A percentile compares a stretch with the other conserved stretches of the same genome.
phyloP scores from a whole-genome alignment of 768 basidiomycete species.

The Tubosaeta sp. region DNA sequence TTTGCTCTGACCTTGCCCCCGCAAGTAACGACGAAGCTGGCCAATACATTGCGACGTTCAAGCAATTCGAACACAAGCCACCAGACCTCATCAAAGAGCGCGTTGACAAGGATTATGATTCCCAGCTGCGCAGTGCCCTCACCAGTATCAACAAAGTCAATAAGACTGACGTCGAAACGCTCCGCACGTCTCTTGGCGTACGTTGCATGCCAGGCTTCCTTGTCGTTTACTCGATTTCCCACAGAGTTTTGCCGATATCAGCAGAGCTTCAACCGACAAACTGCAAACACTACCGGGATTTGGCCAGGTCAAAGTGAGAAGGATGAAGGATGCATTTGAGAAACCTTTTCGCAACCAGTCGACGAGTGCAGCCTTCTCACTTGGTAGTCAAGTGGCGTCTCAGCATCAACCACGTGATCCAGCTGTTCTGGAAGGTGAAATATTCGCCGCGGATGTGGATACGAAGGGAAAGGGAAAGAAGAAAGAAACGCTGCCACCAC shows the following conservation, averaged over 20 bases:
- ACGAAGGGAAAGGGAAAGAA: constrained; percentile 15
- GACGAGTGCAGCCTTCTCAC: constrained; percentile 42
- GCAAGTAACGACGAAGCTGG: constrained; percentile 86
- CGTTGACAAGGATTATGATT: constrained; percentile 81
- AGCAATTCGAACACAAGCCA: constrained; percentile 90
- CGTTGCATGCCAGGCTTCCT: constrained; percentile 24
- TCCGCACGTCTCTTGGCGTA: constrained; percentile 90
- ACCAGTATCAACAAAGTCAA: constrained; percentile 93
- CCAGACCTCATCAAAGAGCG: constrained; percentile 95
- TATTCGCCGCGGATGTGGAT: background rate
- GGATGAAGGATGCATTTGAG: constrained; percentile 87
- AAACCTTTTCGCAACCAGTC: constrained; percentile 76
- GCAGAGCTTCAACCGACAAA: constrained; percentile 65
- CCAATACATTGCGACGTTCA: constrained; percentile 85
- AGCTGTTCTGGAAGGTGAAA: constrained; percentile 1
- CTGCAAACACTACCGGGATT: constrained; percentile 87
- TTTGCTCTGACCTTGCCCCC: background rate
- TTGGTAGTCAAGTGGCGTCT: constrained; percentile 22
- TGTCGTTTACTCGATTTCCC: background rate
- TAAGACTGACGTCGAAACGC: constrained; percentile 94
- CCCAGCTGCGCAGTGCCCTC: constrained; percentile 75
- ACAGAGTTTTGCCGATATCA: constrained; percentile 85
- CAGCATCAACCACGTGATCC: background rate
- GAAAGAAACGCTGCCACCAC: constrained; percentile 13
- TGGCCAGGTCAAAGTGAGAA: constrained; percentile 89